phyloP scores from a whole-genome alignment of 345 rosid species.

The Microcos paniculata region DNA sequence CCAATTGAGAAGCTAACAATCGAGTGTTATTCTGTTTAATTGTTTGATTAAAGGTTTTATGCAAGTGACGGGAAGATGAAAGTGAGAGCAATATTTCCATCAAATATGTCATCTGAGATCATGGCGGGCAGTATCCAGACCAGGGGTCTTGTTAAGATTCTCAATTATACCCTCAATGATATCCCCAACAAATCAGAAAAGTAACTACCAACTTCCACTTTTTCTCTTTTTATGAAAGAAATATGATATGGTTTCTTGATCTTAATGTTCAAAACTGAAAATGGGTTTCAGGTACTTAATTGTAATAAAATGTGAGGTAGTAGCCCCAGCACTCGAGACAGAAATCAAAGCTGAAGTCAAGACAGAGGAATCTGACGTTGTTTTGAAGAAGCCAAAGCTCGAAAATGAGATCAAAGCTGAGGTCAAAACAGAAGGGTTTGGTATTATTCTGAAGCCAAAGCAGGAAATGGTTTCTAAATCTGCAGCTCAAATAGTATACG shows the following conservation, averaged over 20 bases:
- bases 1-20: not conserved
- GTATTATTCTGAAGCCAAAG: conserved; percentile 64
- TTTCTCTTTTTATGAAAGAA: not conserved
- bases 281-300: conserved; percentile 57
- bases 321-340: conserved; percentile 62
- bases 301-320: conserved; percentile 70
- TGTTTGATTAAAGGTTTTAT: conserved; percentile 48
- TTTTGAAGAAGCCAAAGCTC: conserved; percentile 50
- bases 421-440: conserved; percentile 28
- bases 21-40: not conserved
- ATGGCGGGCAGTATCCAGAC: conserved; percentile 71
- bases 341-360: conserved; percentile 45
- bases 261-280: not conserved
- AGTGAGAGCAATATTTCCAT: conserved; percentile 62
- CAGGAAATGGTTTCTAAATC: conserved; percentile 66
- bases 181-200: conserved; percentile 82
- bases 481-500: conserved; percentile 77
- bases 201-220: conserved; percentile 26
- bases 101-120: conserved; percentile 58
- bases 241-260: not conserved
- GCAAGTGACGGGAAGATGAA: conserved; percentile 80
- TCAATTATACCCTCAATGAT: conserved; percentile 77
- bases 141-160: conserved; percentile 62
- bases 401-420: conserved; percentile 34
- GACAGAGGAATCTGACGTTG: conserved; percentile 24